Evolutionary conservation across 306 rosid genomes (phyloP).

Genomic region (Cucurbita ficifolia): DNA sequence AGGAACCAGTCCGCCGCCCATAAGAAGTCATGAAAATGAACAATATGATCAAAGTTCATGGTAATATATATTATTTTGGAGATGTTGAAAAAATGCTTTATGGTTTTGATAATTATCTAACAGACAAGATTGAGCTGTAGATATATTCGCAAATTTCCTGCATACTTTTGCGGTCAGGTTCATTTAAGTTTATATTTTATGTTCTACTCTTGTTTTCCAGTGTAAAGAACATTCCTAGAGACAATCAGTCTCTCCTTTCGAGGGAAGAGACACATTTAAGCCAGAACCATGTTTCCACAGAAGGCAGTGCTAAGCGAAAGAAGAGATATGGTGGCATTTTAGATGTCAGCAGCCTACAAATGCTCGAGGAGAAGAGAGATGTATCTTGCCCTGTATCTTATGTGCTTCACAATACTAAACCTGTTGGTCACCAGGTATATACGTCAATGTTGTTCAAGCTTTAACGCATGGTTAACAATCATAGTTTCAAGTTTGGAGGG

Average conservation of each 20-base stretch:
- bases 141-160: neutral
- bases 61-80: conserved; percentile 26
- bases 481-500: neutral
- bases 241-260: conserved; percentile 23
- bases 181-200: neutral
- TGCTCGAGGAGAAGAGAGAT: conserved; percentile 74
- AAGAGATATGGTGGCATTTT: conserved; percentile 45
- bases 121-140: neutral
- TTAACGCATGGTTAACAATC: neutral
- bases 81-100: neutral
- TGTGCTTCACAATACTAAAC: conserved; percentile 76
- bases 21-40: conserved; percentile 27
- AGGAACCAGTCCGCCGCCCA: conserved; percentile 21
- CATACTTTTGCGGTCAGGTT: neutral
- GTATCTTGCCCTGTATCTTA: conserved; percentile 79
- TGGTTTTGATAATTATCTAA: neutral
- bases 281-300: conserved; percentile 27
- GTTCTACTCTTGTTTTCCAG: conserved; percentile 19
- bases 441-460: neutral
- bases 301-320: conserved; percentile 32
- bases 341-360: conserved; percentile 51
- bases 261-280: conserved; percentile 27
- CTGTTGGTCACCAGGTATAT: conserved; percentile 98
- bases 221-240: conserved; percentile 25
- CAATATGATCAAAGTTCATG: conserved; percentile 39